Percentiles rank a stretch among this genome's conserved stretches.
Evolutionary conservation across 805 yeast species (phyloP).

Genomic region (Ogataea ganodermae): DNA sequence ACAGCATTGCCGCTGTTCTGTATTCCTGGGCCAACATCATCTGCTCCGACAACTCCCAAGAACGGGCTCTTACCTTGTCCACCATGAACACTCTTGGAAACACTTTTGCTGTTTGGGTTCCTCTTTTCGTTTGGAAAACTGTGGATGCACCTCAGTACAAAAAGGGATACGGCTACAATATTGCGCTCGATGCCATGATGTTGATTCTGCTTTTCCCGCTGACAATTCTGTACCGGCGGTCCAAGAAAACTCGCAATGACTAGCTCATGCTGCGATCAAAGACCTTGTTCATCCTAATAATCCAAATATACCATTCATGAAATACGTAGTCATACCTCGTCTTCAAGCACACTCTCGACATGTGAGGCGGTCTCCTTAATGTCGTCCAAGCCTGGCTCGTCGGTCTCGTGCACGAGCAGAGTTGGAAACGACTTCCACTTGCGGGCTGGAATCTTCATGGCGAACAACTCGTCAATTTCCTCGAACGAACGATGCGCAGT

Average conservation of each 20-base stretch:
- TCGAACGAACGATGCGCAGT: conserved; percentile 58
- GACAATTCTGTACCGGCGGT: neutral
- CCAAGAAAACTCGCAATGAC: neutral
- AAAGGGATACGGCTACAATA: conserved; percentile 6
- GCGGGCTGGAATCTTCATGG: conserved; percentile 33
- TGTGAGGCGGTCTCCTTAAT: neutral
- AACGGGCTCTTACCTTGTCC: conserved; percentile 18
- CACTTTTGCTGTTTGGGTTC: conserved; percentile 7
- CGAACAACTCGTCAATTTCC: conserved; percentile 59
- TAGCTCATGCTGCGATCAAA: no score
- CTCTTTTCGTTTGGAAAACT: conserved; percentile 7
- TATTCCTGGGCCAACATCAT: conserved; percentile 22
- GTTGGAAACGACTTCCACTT: conserved; percentile 27
- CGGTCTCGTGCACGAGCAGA: neutral
- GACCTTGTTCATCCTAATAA: no score
- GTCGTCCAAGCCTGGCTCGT: neutral
- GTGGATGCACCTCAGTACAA: conserved; percentile 8
- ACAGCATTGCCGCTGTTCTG: conserved; percentile 20
- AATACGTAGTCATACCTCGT: neutral
- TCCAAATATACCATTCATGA: no score
- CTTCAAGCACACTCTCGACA: neutral
- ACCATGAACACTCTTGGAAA: conserved; percentile 15
- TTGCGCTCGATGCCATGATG: conserved; percentile 5
- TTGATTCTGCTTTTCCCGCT: conserved; percentile 5
- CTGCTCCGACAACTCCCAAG: conserved; percentile 17